A percentile compares a stretch with the other conserved stretches of the same genome.
Evolutionary conservation across 371 early-diverging fungal genomes (phyloP).

Genomic region (Apophysomyces variabilis): DNA sequence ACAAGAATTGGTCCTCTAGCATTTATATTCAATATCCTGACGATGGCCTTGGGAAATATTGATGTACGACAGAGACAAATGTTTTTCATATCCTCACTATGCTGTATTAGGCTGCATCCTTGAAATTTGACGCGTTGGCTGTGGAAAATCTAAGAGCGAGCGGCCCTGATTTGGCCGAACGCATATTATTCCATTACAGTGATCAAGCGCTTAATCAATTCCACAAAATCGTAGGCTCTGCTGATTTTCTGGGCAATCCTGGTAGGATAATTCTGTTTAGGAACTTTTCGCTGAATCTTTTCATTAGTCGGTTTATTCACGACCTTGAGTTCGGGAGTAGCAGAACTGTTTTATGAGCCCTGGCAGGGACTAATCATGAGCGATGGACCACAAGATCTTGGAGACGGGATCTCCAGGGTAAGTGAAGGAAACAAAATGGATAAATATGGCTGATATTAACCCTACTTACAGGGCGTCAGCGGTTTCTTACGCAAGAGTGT

Average conservation of each 20-base stretch:
- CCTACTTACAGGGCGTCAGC: slow-evolving; percentile 43
- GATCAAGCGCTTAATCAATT: slow-evolving; percentile 91
- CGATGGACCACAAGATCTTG: slow-evolving; percentile 86
- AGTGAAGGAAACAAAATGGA: slow-evolving; percentile 10
- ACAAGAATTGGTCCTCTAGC: slow-evolving; percentile 47
- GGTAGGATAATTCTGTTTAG: slow-evolving; percentile 11
- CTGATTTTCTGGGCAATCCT: slow-evolving; percentile 98
- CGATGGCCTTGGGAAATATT: slow-evolving; percentile 96
- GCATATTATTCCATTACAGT: slow-evolving; percentile 84
- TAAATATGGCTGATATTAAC: neutral
- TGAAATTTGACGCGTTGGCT: slow-evolving; percentile 89
- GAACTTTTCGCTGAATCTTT: neutral
- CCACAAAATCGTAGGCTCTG: slow-evolving; percentile 94
- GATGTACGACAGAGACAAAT: slow-evolving; percentile 57
- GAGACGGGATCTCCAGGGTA: slow-evolving; percentile 86
- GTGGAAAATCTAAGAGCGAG: slow-evolving; percentile 89
- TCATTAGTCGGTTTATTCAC: slow-evolving; percentile 69
- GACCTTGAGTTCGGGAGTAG: slow-evolving; percentile 84
- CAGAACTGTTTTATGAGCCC: slow-evolving; percentile 91
- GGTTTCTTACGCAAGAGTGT: slow-evolving; percentile 79
- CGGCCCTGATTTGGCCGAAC: slow-evolving; percentile 74
- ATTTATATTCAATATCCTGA: slow-evolving; percentile 85
- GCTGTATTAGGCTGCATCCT: slow-evolving; percentile 76
- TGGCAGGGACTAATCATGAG: slow-evolving; percentile 89
- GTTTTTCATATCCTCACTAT: neutral